These are phyloP conservation scores for Amanita pseudoporphyria DNA, from an alignment of 768 basidiomycete genomes.

Conservation along the genomic window DNA sequence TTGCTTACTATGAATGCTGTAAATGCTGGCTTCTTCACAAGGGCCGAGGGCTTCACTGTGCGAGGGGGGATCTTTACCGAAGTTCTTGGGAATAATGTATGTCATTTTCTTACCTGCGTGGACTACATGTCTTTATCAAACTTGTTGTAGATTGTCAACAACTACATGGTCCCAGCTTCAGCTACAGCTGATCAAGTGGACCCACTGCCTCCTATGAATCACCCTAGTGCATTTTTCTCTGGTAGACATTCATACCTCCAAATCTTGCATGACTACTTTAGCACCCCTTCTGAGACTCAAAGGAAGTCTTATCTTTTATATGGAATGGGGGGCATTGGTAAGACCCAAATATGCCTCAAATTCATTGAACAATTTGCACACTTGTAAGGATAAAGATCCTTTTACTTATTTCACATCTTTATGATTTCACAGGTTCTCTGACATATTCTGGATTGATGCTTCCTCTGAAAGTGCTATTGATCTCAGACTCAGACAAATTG, in stretches of 20 bases:
- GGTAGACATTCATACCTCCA: slow-evolving; percentile 9
- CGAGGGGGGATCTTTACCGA: too few species aligned
- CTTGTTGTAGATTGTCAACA: too few species aligned
- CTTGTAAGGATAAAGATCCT: neutral
- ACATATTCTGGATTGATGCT: slow-evolving; percentile 16
- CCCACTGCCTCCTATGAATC: neutral
- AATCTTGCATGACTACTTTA: slow-evolving; percentile 9
- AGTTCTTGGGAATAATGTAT: too few species aligned
- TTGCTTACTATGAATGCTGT: too few species aligned
- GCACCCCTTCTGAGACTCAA: neutral
- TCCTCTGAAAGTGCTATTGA: slow-evolving; percentile 10
- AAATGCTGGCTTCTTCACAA: too few species aligned
- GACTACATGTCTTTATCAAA: too few species aligned
- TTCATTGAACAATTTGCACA: neutral
- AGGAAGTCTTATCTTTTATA: slow-evolving; percentile 11
- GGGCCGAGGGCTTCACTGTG: too few species aligned
- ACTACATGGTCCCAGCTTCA: too few species aligned
- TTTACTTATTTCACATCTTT: neutral
- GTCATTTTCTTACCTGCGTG: too few species aligned
- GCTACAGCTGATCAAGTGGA: too few species aligned
- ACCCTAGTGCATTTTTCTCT: neutral
- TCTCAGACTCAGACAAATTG: slow-evolving; percentile 1
- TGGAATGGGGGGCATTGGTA: slow-evolving; percentile 13
- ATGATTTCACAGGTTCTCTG: slow-evolving; percentile 6
- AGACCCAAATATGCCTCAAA: slow-evolving; percentile 2